Conservation (phyloP, 192 early-diverging fungal genomes). For the Coemansia furcata region DNA sequence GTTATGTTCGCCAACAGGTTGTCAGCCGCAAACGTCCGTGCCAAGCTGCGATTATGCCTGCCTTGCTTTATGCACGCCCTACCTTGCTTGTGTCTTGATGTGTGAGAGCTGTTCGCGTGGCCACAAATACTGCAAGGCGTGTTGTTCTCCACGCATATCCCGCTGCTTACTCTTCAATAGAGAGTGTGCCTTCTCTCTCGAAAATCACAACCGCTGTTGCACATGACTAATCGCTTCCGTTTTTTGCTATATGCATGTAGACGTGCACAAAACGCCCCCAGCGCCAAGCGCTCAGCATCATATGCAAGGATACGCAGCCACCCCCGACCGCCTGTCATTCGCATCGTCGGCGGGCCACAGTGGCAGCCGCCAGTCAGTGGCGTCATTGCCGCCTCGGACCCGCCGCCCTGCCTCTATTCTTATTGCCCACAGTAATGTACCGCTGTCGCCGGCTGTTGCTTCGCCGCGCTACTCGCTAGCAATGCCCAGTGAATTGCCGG, state of each 20-base stretch:
- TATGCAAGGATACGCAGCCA: neutral
- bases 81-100: slow-evolving; percentile 2
- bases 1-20: neutral
- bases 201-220: neutral
- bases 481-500: neutral
- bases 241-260: neutral
- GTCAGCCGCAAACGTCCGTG: neutral
- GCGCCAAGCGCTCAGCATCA: slow-evolving; percentile 1
- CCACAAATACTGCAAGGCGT: slow-evolving; percentile 1
- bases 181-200: neutral
- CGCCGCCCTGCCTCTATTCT: slow-evolving; percentile 4
- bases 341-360: neutral
- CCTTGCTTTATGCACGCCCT: slow-evolving; percentile 1
- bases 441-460: neutral
- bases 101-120: neutral
- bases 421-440: neutral
- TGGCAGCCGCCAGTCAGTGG: slow-evolving; percentile 2
- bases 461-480: slow-evolving; percentile 1
- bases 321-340: slow-evolving; percentile 1
- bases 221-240: slow-evolving; percentile 1
- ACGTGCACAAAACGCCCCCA: neutral
- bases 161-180: neutral
- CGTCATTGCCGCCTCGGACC: slow-evolving; percentile 1
- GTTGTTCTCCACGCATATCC: slow-evolving; percentile 5
- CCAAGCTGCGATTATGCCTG: slow-evolving; percentile 6